Conservation (phyloP, 75 land plant genomes). For the Sequoia sempervirens region DNA sequence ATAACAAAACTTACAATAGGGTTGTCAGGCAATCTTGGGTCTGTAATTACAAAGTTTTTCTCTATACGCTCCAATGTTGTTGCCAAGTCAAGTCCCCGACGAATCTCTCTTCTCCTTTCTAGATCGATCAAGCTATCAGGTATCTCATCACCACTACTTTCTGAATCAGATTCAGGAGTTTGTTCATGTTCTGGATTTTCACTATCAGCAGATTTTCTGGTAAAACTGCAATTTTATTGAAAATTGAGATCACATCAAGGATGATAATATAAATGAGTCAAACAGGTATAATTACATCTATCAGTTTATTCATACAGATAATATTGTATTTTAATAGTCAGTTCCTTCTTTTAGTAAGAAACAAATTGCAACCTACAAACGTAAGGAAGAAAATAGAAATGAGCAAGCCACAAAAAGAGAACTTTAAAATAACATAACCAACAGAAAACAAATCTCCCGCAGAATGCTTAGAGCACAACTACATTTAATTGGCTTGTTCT, state of each 20-base stretch:
- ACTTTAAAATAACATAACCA: background rate
- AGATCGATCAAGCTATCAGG: conserved; percentile 61
- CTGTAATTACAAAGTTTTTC: conserved; percentile 97
- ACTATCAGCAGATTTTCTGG: conserved; percentile 19
- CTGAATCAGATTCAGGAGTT: conserved; percentile 48
- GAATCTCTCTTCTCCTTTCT: conserved; percentile 69
- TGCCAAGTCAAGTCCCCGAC: conserved; percentile 91
- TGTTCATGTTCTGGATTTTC: conserved; percentile 28
- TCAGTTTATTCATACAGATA: background rate
- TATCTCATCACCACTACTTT: conserved; percentile 50
- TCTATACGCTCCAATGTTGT: conserved; percentile 97
- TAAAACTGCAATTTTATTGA: conserved; percentile 29
- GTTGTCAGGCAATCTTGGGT: conserved; percentile 95
- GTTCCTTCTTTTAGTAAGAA: background rate
- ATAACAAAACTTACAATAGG: conserved; percentile 68
- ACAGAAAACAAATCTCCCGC: background rate
- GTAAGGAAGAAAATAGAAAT: background rate
- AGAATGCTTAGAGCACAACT: background rate
- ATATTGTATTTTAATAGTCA: background rate
- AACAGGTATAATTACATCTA: background rate
- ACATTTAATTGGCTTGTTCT: background rate
- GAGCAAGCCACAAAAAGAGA: background rate
- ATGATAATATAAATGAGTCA: background rate
- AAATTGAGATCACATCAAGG: background rate
- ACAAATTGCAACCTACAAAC: background rate